Conservation (phyloP, 495 filamentous ascomycete genomes). For the Neurospora sublineolata region DNA sequence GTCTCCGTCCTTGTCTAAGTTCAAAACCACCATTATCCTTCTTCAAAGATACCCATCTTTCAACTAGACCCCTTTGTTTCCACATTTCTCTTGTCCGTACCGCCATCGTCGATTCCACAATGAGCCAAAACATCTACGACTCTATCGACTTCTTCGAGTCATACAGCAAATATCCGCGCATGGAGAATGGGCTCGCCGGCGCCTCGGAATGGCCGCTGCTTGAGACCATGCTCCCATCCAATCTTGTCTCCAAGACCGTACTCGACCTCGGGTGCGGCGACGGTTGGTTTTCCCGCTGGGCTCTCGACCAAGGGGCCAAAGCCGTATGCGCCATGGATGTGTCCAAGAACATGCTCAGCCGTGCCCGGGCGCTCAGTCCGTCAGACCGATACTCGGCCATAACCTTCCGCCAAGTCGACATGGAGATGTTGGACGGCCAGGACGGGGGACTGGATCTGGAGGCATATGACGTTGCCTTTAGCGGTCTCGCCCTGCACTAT, state of each 20-base stretch:
- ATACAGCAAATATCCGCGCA: conserved; percentile 22
- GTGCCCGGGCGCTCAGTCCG: conserved; percentile 16
- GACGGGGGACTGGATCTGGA: conserved; percentile 5
- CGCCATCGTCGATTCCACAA: neutral
- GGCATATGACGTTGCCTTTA: conserved; percentile 23
- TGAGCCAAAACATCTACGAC: conserved; percentile 30
- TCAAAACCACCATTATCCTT: neutral
- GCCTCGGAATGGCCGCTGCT: conserved; percentile 25
- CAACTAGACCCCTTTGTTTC: neutral
- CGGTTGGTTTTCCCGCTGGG: conserved; percentile 28
- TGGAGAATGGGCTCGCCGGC: conserved; percentile 13
- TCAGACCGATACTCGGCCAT: conserved; percentile 10
- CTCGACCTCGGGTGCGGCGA: conserved; percentile 30
- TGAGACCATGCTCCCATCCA: conserved; percentile 15
- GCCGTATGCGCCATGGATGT: conserved; percentile 24
- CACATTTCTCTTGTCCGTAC: neutral
- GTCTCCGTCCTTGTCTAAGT: neutral
- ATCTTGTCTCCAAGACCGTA: conserved; percentile 11
- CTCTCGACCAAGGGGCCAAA: conserved; percentile 16
- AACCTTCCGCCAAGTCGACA: conserved; percentile 18
- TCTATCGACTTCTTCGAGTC: conserved; percentile 21
- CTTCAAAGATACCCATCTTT: neutral
- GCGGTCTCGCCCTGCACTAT: conserved; percentile 27
- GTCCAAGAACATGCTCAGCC: conserved; percentile 25
- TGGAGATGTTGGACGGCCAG: conserved; percentile 9